These are phyloP conservation scores for Lasiosphaeriaceae sp. DNA, from an alignment of 495 filamentous ascomycete species.

Conservation along the genomic window DNA sequence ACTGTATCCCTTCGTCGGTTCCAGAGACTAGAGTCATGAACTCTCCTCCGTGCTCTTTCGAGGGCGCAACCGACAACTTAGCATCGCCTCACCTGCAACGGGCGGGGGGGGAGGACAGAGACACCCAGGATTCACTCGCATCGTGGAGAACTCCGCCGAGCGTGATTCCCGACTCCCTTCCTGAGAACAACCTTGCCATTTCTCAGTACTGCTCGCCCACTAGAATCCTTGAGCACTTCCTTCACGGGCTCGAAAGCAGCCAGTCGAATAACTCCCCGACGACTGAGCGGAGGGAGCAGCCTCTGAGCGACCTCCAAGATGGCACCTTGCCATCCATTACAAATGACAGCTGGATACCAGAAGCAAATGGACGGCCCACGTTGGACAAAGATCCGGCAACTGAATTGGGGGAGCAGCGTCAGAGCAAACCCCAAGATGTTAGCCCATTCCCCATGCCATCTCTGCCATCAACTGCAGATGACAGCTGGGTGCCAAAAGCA, in stretches of 20 bases:
- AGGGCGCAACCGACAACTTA: constrained; percentile 35
- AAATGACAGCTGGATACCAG: too few species aligned
- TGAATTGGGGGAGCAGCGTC: too few species aligned
- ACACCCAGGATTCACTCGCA: constrained; percentile 7
- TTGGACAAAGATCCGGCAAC: too few species aligned
- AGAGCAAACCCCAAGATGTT: too few species aligned
- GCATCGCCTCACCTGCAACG: constrained; percentile 33
- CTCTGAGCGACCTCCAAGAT: neutral
- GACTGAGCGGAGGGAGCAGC: neutral
- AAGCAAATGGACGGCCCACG: too few species aligned
- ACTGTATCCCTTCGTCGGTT: too few species aligned
- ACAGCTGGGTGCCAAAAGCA: neutral
- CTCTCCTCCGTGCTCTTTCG: constrained; percentile 41
- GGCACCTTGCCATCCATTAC: too few species aligned
- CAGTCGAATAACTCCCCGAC: constrained; percentile 12
- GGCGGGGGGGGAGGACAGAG: neutral
- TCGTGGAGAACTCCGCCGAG: constrained; percentile 39
- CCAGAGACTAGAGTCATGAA: neutral
- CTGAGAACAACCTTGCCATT: constrained; percentile 24
- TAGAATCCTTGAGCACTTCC: constrained; percentile 38
- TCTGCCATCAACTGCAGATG: neutral
- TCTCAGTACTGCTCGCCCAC: constrained; percentile 36
- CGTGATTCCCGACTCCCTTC: constrained; percentile 38
- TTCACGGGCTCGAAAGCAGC: constrained; percentile 28
- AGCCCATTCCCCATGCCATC: neutral